phyloP scores from a whole-genome alignment of 768 basidiomycete species.

The Boletus insuetus region DNA sequence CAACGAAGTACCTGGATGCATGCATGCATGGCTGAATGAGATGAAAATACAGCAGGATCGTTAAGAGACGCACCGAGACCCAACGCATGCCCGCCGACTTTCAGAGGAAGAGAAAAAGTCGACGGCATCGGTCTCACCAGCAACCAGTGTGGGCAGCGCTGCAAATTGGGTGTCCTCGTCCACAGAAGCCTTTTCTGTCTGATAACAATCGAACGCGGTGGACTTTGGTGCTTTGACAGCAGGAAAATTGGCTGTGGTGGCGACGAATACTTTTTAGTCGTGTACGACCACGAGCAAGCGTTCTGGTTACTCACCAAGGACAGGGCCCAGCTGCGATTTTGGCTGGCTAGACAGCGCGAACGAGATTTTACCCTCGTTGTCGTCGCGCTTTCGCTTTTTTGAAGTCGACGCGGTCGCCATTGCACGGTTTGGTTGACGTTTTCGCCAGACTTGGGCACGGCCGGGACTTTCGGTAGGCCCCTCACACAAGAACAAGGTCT shows the following conservation, averaged over 20 bases:
- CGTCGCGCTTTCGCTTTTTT: constrained; percentile 51
- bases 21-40: not conserved
- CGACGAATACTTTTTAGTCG: constrained; percentile 8
- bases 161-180: constrained; percentile 32
- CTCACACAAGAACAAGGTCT: constrained; percentile 21
- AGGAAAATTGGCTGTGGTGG: constrained; percentile 58
- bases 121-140: constrained; percentile 79
- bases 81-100: constrained; percentile 46
- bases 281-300: constrained; percentile 27
- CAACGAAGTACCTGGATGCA: constrained; percentile 70
- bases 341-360: constrained; percentile 37
- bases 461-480: not conserved
- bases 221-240: constrained; percentile 54
- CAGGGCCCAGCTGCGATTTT: constrained; percentile 43
- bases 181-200: constrained; percentile 30
- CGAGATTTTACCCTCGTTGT: constrained; percentile 33
- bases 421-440: constrained; percentile 15
- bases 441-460: constrained; percentile 1
- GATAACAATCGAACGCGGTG: constrained; percentile 64
- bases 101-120: constrained; percentile 75
- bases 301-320: constrained; percentile 43
- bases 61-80: constrained; percentile 60
- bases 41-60: not conserved
- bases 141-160: constrained; percentile 46
- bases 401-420: constrained; percentile 27